These are phyloP conservation scores for Yarrowia yakushimensis DNA, from an alignment of 805 yeast genomes.

Conservation along the genomic window DNA sequence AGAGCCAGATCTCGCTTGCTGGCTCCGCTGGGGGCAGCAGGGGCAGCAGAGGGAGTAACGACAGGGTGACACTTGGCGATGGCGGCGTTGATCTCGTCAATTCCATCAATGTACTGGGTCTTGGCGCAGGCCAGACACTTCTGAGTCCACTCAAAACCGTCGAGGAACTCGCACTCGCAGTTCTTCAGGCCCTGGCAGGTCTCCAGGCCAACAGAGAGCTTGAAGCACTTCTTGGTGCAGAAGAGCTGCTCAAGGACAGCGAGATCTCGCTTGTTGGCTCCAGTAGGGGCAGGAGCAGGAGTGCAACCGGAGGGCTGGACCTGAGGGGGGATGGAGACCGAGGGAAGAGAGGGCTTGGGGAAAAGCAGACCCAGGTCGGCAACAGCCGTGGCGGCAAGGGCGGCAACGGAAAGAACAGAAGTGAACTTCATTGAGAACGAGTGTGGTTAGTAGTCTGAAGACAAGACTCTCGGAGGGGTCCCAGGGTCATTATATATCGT, in stretches of 20 bases:
- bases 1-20: constrained; percentile 8
- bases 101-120: constrained; percentile 19
- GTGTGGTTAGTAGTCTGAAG: constrained; percentile 4
- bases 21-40: not conserved
- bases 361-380: constrained; percentile 21
- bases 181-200: constrained; percentile 21
- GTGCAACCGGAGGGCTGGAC: constrained; percentile 23
- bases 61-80: constrained; percentile 24
- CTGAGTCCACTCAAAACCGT: constrained; percentile 19
- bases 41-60: constrained; percentile 6
- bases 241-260: constrained; percentile 11
- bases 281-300: constrained; percentile 10
- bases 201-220: constrained; percentile 21
- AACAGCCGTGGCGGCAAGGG: constrained; percentile 10
- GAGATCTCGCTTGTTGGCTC: not conserved
- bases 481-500: not conserved
- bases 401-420: constrained; percentile 13
- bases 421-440: constrained; percentile 19
- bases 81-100: constrained; percentile 24
- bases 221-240: constrained; percentile 24
- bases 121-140: constrained; percentile 22
- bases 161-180: constrained; percentile 23
- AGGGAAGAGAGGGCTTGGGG: constrained; percentile 12
- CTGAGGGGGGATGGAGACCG: constrained; percentile 20
- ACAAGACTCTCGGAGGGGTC: not conserved